Base-by-base conservation (phyloP, 306 rosid species). In the Mucuna pruriens region DNA sequence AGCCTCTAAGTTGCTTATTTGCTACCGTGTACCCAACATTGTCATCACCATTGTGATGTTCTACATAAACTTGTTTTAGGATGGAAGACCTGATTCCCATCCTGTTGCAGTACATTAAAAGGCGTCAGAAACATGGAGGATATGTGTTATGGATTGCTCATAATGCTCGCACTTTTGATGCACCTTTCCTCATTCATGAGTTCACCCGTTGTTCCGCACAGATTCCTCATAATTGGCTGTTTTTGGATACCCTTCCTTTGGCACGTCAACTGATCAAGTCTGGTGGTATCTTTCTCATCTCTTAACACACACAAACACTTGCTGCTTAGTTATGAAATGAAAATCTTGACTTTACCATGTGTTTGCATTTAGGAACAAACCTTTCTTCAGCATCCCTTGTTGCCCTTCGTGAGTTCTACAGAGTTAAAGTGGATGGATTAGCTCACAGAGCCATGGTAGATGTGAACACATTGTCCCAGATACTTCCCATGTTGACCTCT, bases 361-460 rank as follows among this genome's bases (percentile, higher is more conserved):
- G 42, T 80, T n/a, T 38, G 67, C 89, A 19, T 38, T 3, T 39
- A 93, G 97, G 91, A 66, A 73, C 75, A 40, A 80, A 86, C 5
- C 67, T 61, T 31, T 61, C 67, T 16, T 31, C 84, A 64, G 69
- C 66, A 22, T 57, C 88, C 4, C 84, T 90, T 79, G 73, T 82
- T 80, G 83, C 89, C 80, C 89, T 91, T 77, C 19, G 90, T 1
- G 86, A 83, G 55, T 34, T 71, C 78, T 88, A 79, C 76, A 2
- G 29, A 49, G 80, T 93, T 60, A 81, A 86, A 19, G 64, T 79
- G 80, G 85, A 67, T 60, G 94, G 93, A 70, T 23, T 85, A 52
- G 94, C 94, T 63, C 97, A 93, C 77, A 86, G 97, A 79, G 97
- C 97, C 78, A 87, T 88, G 97, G 64, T 88, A 15, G 97, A 93